Evolutionary conservation across 202 grass and related monocot species (phyloP).

Genomic region (Schoenoplectus triqueter): DNA sequence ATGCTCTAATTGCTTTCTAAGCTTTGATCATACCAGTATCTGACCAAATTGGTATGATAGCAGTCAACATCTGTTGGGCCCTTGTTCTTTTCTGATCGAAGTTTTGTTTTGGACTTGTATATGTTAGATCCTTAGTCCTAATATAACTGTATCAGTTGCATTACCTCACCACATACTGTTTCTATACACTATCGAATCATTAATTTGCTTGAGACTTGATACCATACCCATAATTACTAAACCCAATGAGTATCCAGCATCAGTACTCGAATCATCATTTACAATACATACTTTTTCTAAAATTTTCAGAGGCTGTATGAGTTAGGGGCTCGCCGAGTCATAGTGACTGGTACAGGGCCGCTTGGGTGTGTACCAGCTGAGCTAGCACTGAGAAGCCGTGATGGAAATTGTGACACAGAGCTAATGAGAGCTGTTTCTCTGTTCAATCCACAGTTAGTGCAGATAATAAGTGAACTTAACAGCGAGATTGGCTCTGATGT

Average conservation of each 20-base stretch:
- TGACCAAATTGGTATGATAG: neutral
- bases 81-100: too few relatives aligned
- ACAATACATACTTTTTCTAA: neutral
- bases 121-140: too few relatives aligned
- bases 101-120: too few relatives aligned
- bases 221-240: too few relatives aligned
- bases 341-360: slow-evolving; percentile 88
- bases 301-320: slow-evolving; percentile 66
- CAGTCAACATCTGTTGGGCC: too few relatives aligned
- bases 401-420: slow-evolving; percentile 66
- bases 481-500: slow-evolving; percentile 50
- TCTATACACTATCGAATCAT: too few relatives aligned
- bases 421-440: slow-evolving; percentile 60
- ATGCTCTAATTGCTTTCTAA: neutral
- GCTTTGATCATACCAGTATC: neutral
- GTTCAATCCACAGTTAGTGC: slow-evolving; percentile 84
- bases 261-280: neutral
- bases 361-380: slow-evolving; percentile 84
- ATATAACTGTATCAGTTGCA: too few relatives aligned
- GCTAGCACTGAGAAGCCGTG: slow-evolving; percentile 70
- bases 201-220: too few relatives aligned
- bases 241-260: neutral
- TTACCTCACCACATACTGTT: too few relatives aligned
- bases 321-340: slow-evolving; percentile 62
- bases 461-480: slow-evolving; percentile 71